Base-by-base conservation (phyloP, 352 stramenopile species). In the Globisporangium mamillatum region DNA sequence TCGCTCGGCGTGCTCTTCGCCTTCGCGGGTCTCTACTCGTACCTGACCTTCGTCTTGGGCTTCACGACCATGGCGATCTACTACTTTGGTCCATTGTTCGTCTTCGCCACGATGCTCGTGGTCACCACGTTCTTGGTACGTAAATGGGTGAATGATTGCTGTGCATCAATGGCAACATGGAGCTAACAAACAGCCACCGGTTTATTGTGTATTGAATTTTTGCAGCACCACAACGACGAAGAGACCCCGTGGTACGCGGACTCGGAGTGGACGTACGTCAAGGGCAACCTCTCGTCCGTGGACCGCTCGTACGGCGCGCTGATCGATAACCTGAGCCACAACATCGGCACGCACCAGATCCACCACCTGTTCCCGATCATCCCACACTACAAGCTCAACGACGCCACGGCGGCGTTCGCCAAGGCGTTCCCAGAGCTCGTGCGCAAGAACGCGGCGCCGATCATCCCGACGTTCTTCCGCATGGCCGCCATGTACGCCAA, bases 361-460 rank as follows among this genome's bases (percentile, higher is more conserved):
- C 87, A 94, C 75, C 87, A 94, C 80, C 75, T 94, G 36, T 94
- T 94, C 77, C 83, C 87, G 55, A 94, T 92, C 73, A 94, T 94
- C 59, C 87, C 87, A 67, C 85, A 93, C 78, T 94, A 94, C 80
- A 92, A 92, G 65, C 77, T 94, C 61, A 74, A 84, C 16, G 71
- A 76, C 34, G 87, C 87, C 3, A 91, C 84, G 16, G 70, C 60
- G 16, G 77, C 88, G 60, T 93, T 94, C 68, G 75, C 75, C 61
- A 59, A 80, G 62, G 82, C 81, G 34, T 94, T 90, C 72, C 86
- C 86, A 29, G 76, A 93, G 66, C 83, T 94, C 46, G 86, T 89
- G 58, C 86, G 86, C 53, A 73, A 82, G 67, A 93, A 73, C 64
- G 71, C 83, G 72, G 78, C 86, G 71, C 84, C 83, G 4, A 94